Evolutionary conservation across 352 stramenopile genomes (phyloP).

Genomic region (Phytophthora vignae): DNA sequence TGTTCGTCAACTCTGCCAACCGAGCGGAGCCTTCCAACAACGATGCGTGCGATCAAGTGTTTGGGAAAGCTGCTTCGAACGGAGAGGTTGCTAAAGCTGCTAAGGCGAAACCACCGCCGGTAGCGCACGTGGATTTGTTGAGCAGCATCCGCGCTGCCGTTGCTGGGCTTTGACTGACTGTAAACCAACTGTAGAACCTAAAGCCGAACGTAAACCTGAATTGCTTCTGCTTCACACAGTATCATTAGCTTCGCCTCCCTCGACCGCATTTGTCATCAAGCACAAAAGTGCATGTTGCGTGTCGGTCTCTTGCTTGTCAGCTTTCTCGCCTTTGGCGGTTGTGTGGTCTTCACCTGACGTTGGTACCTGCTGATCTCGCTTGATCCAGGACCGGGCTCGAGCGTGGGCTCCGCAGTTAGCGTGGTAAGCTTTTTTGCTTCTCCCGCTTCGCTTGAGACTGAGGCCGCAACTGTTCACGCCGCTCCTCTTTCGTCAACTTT

Average conservation of each 20-base stretch:
- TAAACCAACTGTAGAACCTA: no score
- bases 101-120: slow-evolving; percentile 12
- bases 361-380: no score
- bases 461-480: neutral
- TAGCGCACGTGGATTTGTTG: slow-evolving; percentile 44
- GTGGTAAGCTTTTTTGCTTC: neutral
- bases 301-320: neutral
- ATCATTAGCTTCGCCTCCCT: neutral
- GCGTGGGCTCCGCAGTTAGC: neutral
- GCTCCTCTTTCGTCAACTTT: neutral
- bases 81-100: slow-evolving; percentile 10
- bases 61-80: slow-evolving; percentile 42
- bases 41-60: slow-evolving; percentile 45
- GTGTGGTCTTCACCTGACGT: no score
- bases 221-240: neutral
- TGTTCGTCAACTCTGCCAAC: slow-evolving; percentile 62
- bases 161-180: slow-evolving; percentile 30
- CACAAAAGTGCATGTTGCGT: neutral
- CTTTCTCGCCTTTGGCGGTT: neutral
- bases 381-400: neutral
- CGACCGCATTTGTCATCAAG: neutral
- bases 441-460: neutral
- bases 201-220: neutral
- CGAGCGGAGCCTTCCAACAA: slow-evolving; percentile 14
- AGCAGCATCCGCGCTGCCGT: slow-evolving; percentile 56